A percentile compares a stretch with the other conserved stretches of the same genome.
Evolutionary conservation across 208 protist genomes (phyloP).

Genomic region (Tritrichomonas foetus): DNA sequence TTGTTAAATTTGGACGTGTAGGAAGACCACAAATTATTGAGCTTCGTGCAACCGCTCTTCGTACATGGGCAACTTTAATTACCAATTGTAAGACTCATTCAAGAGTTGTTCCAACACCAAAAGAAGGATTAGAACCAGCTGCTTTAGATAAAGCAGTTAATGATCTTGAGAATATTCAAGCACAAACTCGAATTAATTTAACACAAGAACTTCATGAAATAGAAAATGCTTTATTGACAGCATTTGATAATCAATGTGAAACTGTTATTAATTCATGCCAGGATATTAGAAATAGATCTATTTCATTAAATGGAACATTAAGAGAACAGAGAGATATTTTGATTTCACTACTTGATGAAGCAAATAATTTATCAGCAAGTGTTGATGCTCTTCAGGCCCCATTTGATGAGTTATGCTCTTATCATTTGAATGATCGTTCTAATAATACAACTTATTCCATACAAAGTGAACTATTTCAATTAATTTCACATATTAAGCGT

Average conservation of each 20-base stretch:
- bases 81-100: background rate
- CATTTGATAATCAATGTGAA: background rate
- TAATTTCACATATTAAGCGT: background rate
- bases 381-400: background rate
- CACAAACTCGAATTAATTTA: background rate
- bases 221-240: background rate
- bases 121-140: background rate
- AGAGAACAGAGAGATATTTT: background rate
- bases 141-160: background rate
- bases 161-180: background rate
- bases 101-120: background rate
- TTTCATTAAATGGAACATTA: background rate
- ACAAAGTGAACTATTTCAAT: background rate
- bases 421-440: background rate
- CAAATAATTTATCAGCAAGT: background rate
- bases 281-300: background rate
- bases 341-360: background rate
- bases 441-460: background rate
- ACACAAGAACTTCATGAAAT: background rate
- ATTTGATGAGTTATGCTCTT: background rate
- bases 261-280: background rate
- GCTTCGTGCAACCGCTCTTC: background rate
- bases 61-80: background rate
- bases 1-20: background rate
- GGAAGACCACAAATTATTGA: conserved; percentile 13